phyloP scores from a whole-genome alignment of 805 yeast genomes.

The Teunomyces cretensis region DNA sequence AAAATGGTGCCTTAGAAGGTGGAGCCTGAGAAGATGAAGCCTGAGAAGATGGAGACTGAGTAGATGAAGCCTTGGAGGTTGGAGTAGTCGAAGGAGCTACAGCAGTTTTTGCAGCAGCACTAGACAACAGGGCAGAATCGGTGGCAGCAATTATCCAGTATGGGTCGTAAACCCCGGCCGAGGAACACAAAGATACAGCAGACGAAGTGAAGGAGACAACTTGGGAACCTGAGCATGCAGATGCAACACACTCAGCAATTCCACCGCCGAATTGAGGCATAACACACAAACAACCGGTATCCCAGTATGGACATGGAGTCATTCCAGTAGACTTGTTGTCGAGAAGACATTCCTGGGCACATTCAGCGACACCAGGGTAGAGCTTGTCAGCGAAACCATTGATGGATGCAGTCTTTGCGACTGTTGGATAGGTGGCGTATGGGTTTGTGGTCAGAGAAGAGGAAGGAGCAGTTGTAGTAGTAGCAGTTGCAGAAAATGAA shows the following conservation, averaged over 20 bases:
- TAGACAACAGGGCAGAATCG: constrained; percentile 20
- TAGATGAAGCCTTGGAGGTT: constrained; percentile 14
- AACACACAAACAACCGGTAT: constrained; percentile 46
- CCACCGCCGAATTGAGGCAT: constrained; percentile 33
- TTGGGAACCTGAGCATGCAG: constrained; percentile 26
- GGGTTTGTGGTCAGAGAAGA: too few relatives aligned
- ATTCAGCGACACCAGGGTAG: constrained; percentile 31
- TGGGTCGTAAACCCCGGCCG: constrained; percentile 36
- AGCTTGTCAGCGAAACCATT: constrained; percentile 44
- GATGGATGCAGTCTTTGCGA: constrained; percentile 41
- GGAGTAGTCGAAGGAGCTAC: constrained; percentile 14
- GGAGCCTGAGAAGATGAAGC: too few relatives aligned
- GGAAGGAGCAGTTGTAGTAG: too few relatives aligned
- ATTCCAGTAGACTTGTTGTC: constrained; percentile 26
- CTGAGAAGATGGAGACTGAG: constrained; percentile 13
- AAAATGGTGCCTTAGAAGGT: too few relatives aligned
- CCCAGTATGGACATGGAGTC: constrained; percentile 48
- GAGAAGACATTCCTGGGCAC: constrained; percentile 36
- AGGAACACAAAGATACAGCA: constrained; percentile 33
- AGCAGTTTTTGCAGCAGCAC: constrained; percentile 22
- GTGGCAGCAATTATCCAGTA: constrained; percentile 30
- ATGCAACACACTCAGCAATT: constrained; percentile 34
- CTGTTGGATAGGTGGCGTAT: constrained; percentile 38
- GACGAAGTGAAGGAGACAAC: constrained; percentile 27
- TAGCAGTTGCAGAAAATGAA: too few relatives aligned